Evolutionary conservation across 306 rosid species (phyloP).

Genomic region (Glycine latifolia): DNA sequence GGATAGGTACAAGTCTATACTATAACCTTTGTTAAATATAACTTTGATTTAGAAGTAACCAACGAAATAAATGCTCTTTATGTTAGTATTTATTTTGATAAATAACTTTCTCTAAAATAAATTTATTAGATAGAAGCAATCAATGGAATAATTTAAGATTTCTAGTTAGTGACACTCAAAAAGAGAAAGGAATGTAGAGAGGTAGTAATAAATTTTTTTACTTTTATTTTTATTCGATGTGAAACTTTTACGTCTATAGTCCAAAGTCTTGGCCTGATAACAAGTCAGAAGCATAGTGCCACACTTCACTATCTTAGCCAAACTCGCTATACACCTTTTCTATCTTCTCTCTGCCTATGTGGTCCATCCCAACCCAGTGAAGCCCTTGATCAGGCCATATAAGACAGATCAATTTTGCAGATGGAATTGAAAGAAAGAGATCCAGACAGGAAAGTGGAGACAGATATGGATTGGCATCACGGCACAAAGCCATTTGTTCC

Average conservation of each 20-base stretch:
- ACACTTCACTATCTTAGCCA: conserved; percentile 26
- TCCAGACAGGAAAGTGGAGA: conserved; percentile 34
- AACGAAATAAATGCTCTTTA: no score
- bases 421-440: conserved; percentile 46
- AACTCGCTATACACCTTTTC: background rate
- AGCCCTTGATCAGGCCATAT: conserved; percentile 46
- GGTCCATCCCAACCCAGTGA: conserved; percentile 54
- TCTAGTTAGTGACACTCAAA: background rate
- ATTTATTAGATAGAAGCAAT: background rate
- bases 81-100: background rate
- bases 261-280: conserved; percentile 39
- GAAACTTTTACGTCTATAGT: no score
- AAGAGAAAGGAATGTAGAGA: conserved; percentile 44
- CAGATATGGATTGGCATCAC: conserved; percentile 80
- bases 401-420: conserved; percentile 39
- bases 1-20: background rate
- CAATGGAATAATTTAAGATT: background rate
- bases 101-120: background rate
- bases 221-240: no score
- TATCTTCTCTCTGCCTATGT: conserved; percentile 48
- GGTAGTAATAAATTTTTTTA: no score
- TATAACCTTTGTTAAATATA: background rate
- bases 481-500: conserved; percentile 60
- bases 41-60: background rate
- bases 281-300: conserved; percentile 5